Conservation (phyloP, 176 grass and related monocot species). For the Alloteropsis semialata region DNA sequence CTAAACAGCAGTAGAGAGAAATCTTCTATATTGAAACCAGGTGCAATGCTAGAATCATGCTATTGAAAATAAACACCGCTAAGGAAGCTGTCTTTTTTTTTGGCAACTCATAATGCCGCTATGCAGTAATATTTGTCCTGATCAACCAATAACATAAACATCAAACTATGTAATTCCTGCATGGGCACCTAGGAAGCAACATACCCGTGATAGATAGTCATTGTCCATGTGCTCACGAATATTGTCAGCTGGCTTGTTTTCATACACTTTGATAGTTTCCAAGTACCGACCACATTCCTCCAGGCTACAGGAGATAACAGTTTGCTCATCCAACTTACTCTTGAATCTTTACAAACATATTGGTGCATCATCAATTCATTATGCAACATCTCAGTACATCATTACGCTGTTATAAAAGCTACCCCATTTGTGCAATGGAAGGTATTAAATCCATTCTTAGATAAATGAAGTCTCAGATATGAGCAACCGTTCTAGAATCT, state of each 20-base stretch:
- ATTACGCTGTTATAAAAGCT: not conserved
- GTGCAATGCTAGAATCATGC: not conserved
- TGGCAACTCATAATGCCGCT: not conserved
- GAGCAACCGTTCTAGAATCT: not conserved
- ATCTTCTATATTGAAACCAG: not conserved
- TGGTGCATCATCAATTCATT: not conserved
- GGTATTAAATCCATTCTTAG: too few species aligned
- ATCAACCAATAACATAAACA: not conserved
- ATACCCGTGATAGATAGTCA: constrained; percentile 95
- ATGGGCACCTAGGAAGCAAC: not conserved
- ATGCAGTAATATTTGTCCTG: not conserved
- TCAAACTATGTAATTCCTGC: not conserved
- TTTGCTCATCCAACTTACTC: constrained; percentile 19
- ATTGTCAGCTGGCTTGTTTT: constrained; percentile 90
- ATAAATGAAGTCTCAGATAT: not conserved
- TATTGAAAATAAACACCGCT: not conserved
- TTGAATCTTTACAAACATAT: not conserved
- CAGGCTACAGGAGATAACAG: constrained; percentile 52
- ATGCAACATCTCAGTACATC: not conserved
- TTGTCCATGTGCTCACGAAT: constrained; percentile 82
- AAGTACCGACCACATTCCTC: constrained; percentile 96
- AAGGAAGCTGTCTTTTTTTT: not conserved
- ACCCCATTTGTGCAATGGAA: not conserved
- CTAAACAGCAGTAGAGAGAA: not conserved
- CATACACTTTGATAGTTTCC: constrained; percentile 99